phyloP scores from a whole-genome alignment of 1,284 basidiomycete species.

The Leucocoprinus gongylophorus region DNA sequence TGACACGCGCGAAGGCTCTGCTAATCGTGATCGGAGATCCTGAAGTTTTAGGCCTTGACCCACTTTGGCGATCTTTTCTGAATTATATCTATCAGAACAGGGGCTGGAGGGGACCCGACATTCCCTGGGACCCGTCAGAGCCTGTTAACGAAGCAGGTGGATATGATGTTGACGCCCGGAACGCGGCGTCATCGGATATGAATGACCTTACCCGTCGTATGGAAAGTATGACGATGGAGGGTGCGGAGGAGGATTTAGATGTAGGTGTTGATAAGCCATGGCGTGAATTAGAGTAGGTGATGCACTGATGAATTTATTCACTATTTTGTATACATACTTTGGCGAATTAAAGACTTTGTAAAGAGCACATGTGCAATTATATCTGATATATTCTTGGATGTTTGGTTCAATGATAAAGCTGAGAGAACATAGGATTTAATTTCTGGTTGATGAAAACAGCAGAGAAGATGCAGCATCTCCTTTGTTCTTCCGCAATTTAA shows the following conservation, averaged over 20 bases:
- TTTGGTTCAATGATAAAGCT: too few relatives aligned
- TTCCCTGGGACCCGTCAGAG: slow-evolving; percentile 32
- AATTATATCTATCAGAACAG: slow-evolving; percentile 40
- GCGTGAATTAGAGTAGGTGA: slow-evolving; percentile 29
- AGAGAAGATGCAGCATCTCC: too few relatives aligned
- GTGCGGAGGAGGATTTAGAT: slow-evolving; percentile 29
- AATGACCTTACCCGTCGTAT: slow-evolving; percentile 40
- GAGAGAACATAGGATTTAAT: too few relatives aligned
- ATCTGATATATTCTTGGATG: too few relatives aligned
- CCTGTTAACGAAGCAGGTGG: slow-evolving; percentile 19
- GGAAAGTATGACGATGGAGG: slow-evolving; percentile 33
- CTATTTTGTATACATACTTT: too few relatives aligned
- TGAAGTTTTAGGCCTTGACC: slow-evolving; percentile 42
- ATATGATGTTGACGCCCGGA: slow-evolving; percentile 10
- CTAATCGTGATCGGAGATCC: slow-evolving; percentile 54
- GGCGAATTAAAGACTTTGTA: too few relatives aligned
- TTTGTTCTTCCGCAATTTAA: too few relatives aligned
- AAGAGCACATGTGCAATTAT: too few relatives aligned
- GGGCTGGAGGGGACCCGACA: slow-evolving; percentile 41
- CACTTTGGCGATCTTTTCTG: slow-evolving; percentile 46
- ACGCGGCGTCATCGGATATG: slow-evolving; percentile 31
- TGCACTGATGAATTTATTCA: neutral
- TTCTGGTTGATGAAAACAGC: too few relatives aligned
- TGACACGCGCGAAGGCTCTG: slow-evolving; percentile 48
- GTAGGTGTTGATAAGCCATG: slow-evolving; percentile 40